phyloP scores from a whole-genome alignment of 495 filamentous ascomycete genomes.

The Hypoxylon perforatum region DNA sequence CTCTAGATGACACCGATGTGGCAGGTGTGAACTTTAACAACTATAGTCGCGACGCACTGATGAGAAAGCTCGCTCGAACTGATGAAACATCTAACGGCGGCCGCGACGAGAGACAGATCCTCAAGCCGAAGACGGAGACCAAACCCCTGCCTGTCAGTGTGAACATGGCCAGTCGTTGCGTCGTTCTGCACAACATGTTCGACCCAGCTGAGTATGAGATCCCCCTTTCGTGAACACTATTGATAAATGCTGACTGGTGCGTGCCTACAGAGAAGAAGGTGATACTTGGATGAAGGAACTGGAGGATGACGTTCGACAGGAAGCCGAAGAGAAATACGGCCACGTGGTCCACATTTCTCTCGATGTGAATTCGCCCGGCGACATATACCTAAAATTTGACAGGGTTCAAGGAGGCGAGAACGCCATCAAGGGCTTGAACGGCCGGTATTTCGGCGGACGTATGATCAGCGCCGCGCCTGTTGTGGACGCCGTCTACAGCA shows the following conservation, averaged over 20 bases:
- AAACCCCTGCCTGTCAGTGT: slow-evolving; percentile 87
- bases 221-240: background rate
- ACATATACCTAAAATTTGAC: slow-evolving; percentile 98
- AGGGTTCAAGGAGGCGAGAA: slow-evolving; percentile 94
- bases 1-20: slow-evolving; percentile 97
- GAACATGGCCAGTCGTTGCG: slow-evolving; percentile 93
- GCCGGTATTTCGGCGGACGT: slow-evolving; percentile 89
- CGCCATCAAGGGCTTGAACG: slow-evolving; percentile 96
- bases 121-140: slow-evolving; percentile 82
- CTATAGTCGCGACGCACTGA: slow-evolving; percentile 95
- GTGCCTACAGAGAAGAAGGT: slow-evolving; percentile 76
- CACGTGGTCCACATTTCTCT: slow-evolving; percentile 97
- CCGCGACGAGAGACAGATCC: slow-evolving; percentile 74
- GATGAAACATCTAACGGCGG: slow-evolving; percentile 78
- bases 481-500: slow-evolving; percentile 98
- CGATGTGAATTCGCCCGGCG: slow-evolving; percentile 92
- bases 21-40: slow-evolving; percentile 99
- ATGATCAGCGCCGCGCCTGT: slow-evolving; percentile 94
- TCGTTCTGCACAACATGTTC: slow-evolving; percentile 96
- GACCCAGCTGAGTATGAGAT: slow-evolving; percentile 84
- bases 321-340: slow-evolving; percentile 97
- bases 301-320: slow-evolving; percentile 90
- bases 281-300: slow-evolving; percentile 92
- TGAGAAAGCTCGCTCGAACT: slow-evolving; percentile 96
- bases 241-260: slow-evolving; percentile 55